These are phyloP conservation scores for Neoconidiobolus thromboides DNA, from an alignment of 371 early-diverging fungal species.

Conservation along the genomic window DNA sequence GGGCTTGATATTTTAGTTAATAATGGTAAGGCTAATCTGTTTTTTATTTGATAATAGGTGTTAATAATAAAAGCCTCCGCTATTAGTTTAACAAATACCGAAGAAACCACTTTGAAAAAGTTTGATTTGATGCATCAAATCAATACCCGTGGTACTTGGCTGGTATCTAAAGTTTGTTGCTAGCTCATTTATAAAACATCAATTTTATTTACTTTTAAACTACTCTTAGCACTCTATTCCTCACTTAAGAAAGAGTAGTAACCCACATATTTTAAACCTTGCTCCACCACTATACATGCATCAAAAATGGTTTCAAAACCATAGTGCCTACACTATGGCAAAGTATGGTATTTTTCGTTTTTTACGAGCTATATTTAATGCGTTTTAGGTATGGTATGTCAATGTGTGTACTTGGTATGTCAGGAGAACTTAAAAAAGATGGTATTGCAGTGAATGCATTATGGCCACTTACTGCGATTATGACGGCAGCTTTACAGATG, in stretches of 20 bases:
- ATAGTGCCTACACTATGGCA: conserved; percentile 55
- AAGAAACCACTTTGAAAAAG: conserved; percentile 35
- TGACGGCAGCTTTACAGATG: conserved; percentile 46
- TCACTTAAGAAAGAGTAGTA: conserved; percentile 22
- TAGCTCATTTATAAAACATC: conserved; percentile 11
- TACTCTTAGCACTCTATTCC: conserved; percentile 25
- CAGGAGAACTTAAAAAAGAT: conserved; percentile 37
- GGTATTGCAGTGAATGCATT: conserved; percentile 59
- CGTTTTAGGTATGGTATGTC: conserved; percentile 33
- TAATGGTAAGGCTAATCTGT: conserved; percentile 18
- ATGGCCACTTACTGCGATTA: conserved; percentile 60
- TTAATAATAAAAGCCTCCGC: conserved; percentile 26
- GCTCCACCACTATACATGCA: conserved; percentile 50
- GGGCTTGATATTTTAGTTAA: conserved; percentile 64
- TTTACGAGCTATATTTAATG: background rate
- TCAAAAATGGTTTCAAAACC: conserved; percentile 37
- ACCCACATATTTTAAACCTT: conserved; percentile 54
- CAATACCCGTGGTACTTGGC: conserved; percentile 64
- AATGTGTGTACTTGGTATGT: conserved; percentile 45
- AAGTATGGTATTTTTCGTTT: conserved; percentile 21
- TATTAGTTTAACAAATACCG: conserved; percentile 42
- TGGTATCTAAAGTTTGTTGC: conserved; percentile 47
- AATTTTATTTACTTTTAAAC: too few species aligned
- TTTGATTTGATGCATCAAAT: conserved; percentile 63
- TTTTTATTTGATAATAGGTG: background rate